Conservation (phyloP, 768 basidiomycete genomes). For the Lentinula detonsa region DNA sequence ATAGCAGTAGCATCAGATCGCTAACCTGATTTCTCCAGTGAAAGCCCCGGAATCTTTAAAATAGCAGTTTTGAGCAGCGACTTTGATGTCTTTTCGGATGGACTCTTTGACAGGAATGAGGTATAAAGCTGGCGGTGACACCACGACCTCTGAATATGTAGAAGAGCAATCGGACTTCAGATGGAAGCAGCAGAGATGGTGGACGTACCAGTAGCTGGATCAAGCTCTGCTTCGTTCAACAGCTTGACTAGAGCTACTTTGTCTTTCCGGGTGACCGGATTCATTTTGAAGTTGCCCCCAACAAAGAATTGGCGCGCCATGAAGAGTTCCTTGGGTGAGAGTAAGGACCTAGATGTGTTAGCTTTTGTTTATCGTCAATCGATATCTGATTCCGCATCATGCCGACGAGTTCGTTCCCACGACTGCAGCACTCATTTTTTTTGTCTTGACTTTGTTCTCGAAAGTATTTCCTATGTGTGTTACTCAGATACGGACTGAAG, state of each 20-base stretch:
- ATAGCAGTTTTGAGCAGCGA: conserved; percentile 92
- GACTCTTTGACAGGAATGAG: conserved; percentile 64
- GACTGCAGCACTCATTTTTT: not conserved
- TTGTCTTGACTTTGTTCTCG: too few relatives aligned
- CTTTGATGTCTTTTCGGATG: conserved; percentile 61
- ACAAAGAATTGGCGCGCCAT: conserved; percentile 90
- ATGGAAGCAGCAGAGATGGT: conserved; percentile 4
- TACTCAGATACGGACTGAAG: too few relatives aligned
- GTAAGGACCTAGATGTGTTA: not conserved
- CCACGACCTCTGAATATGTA: conserved; percentile 71
- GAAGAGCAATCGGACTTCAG: not conserved
- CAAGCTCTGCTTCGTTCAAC: conserved; percentile 77
- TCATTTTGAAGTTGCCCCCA: conserved; percentile 99
- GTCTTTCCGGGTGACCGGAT: conserved; percentile 62
- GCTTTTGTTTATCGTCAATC: not conserved
- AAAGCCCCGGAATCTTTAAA: conserved; percentile 81
- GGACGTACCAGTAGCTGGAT: conserved; percentile 60
- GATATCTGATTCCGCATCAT: not conserved
- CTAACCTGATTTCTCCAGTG: conserved; percentile 93
- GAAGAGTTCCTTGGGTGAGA: not conserved
- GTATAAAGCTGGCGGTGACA: conserved; percentile 89
- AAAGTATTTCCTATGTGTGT: too few relatives aligned
- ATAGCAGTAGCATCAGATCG: not conserved
- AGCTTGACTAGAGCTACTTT: conserved; percentile 59
- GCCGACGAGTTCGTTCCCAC: not conserved